phyloP scores from a whole-genome alignment of 1,284 basidiomycete genomes.

The Ustilago curta region DNA sequence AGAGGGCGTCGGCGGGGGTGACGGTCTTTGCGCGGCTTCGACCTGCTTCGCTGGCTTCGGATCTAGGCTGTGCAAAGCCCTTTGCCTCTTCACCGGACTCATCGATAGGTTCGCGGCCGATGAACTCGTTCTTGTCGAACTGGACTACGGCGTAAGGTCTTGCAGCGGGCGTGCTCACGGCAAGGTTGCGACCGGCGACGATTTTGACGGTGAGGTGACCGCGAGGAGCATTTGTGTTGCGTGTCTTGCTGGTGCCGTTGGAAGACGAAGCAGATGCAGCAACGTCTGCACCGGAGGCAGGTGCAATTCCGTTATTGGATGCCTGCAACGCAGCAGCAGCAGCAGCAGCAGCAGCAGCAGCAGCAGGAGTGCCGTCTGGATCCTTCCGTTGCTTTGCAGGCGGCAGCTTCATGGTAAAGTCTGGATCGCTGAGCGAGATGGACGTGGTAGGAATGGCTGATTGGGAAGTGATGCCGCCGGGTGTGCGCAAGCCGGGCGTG shows the following conservation, averaged over 20 bases:
- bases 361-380: background rate
- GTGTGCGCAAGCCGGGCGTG: conserved; percentile 61
- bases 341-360: conserved; percentile 18
- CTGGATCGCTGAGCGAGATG: conserved; percentile 57
- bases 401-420: conserved; percentile 68
- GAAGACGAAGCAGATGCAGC: conserved; percentile 15
- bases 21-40: conserved; percentile 71
- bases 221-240: conserved; percentile 70
- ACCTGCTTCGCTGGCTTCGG: conserved; percentile 75
- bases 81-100: conserved; percentile 88
- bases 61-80: conserved; percentile 78
- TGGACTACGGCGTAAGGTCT: conserved; percentile 96
- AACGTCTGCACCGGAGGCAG: conserved; percentile 11
- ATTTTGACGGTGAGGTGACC: conserved; percentile 95
- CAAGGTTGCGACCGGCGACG: conserved; percentile 87
- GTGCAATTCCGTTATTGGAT: conserved; percentile 2
- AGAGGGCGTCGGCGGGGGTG: conserved; percentile 46
- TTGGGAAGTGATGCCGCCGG: conserved; percentile 60
- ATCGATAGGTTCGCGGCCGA: conserved; percentile 86
- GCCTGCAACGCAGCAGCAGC: conserved; percentile 8
- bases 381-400: conserved; percentile 55
- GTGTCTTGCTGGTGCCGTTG: conserved; percentile 38
- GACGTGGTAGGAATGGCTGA: conserved; percentile 61
- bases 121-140: conserved; percentile 99
- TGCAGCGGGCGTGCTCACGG: conserved; percentile 71